Evolutionary conservation across 176 grass and related monocot species (phyloP), one percentile per base, ranked within the genome.

Genomic region (Eremochloa ophiuroides): DNA sequence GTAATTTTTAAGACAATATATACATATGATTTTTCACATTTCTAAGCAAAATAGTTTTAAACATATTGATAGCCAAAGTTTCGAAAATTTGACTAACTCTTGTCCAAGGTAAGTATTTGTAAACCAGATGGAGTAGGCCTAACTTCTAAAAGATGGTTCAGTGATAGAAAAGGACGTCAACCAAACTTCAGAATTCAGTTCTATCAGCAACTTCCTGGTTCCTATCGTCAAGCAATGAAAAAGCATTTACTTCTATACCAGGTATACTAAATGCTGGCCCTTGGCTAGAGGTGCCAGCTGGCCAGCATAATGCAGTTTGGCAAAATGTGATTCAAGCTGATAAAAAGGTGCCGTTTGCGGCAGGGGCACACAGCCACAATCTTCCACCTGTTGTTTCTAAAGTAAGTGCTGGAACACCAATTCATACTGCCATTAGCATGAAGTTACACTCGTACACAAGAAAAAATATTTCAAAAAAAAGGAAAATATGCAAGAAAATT

Each of bases 151-250:
- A 76, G 34, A 13, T 62, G 25, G 26, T 62, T 61, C 59, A 62
- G 61, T 76, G 11, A 3, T 31, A 23, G 61, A 76, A 76, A 76
- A 76, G 35, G 62, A 69, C 35, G 33, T 37, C 58, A 12, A 8
- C 23, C 26, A 80, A 42, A 55, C 31, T 66, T 13, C 0, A 29
- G 25, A 65, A 23, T 85, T 65, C 28, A 79, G 31, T 39, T 79
- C 30, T 27, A 74, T 7, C n/a, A 66, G 58, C 69, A 34, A 86
- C 51, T 85, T 84, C 22, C 53, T 28, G 16, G 51, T 69, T 71
- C 77, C 40, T 55, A 15, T 76, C 17, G 67, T 85, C 55, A 85
- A 85, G 66, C n/a, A 72, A 71, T 22, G 0, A 28, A 41, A 46
- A 85, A 71, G 3, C 17, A 5, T 71, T 61, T 13, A 44, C 33